Base-by-base conservation (phyloP, 2,329 filamentous ascomycete genomes). In the Pseudogymnoascus sp. region DNA sequence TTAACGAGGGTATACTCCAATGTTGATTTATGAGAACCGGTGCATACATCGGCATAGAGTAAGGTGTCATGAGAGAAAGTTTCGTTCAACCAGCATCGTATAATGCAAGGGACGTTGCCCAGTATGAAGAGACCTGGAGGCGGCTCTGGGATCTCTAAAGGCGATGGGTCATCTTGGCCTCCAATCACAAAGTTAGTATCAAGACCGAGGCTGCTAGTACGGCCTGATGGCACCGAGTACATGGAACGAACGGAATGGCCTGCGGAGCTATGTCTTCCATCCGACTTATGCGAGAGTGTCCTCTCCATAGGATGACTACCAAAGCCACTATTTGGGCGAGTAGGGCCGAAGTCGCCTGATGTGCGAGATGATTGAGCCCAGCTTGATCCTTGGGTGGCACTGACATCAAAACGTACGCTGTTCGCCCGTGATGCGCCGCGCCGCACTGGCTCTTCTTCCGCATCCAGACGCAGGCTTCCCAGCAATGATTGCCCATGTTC, bases 361-460 rank as follows among this genome's bases (percentile, higher is more conserved):
- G 92, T 89, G 50, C 93, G 86, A 64, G 89, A 90, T 67, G 85
- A 86, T 71, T 96, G 91, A 38, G 88, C 88, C 85, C 95, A 96
- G 74, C 92, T 84, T 7, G 85, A 92, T 59, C 91, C 89, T 70
- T 96, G 92, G 69, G 96, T 86, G 12, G 93, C 93, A 72, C 91
- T 96, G 74, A 97, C 93, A 73, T 97, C 95, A 71, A 99, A 99
- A 38, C 95, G 90, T 69, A 99, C 95, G 73, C 95, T 97, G 74
- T 97, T 97, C 59, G 95, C 93, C 69, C 95, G 85, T 16, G 95
- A 99, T 16, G 91, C 91, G 62, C 95, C 91, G 67, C 93, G 85
- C 38, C 91, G 86, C 64, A 91, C 87, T 34, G 90, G 90, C 72
- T 93, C 89, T 66, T 97, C 92, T 66, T 96, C 93, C 4, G 88